These are phyloP conservation scores for Fusarium sp. DNA, from an alignment of 2,329 filamentous ascomycete species.

Conservation along the genomic window DNA sequence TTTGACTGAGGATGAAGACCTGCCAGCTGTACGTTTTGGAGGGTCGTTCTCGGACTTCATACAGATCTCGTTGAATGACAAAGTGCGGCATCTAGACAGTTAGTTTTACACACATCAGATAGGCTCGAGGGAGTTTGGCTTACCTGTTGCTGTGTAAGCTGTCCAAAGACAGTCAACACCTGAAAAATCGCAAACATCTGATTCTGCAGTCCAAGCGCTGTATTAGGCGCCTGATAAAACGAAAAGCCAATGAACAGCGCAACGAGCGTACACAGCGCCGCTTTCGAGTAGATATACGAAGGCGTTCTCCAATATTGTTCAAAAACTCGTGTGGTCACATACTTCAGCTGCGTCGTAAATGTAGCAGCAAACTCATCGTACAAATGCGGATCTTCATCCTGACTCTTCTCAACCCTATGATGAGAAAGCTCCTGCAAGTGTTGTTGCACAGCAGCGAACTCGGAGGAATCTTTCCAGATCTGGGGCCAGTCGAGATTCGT, in stretches of 20 bases:
- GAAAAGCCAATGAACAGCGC: slow-evolving; percentile 66
- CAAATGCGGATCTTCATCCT: slow-evolving; percentile 15
- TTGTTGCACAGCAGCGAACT: slow-evolving; percentile 45
- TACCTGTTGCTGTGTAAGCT: slow-evolving; percentile 62
- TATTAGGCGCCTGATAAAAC: slow-evolving; percentile 66
- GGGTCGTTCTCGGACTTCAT: slow-evolving; percentile 73
- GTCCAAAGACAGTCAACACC: slow-evolving; percentile 74
- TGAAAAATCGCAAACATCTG: slow-evolving; percentile 75
- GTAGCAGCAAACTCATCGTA: slow-evolving; percentile 48
- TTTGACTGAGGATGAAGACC: slow-evolving; percentile 72
- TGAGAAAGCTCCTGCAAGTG: slow-evolving; percentile 45
- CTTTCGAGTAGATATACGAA: slow-evolving; percentile 71
- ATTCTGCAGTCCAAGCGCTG: slow-evolving; percentile 74
- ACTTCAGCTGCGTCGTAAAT: slow-evolving; percentile 44
- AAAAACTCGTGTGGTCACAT: slow-evolving; percentile 50
- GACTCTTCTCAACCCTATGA: not conserved
- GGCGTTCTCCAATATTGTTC: slow-evolving; percentile 56
- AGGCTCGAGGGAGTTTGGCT: fast-evolving
- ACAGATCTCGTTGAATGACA: slow-evolving; percentile 72
- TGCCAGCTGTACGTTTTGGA: slow-evolving; percentile 76
- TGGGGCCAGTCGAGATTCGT: slow-evolving; percentile 51
- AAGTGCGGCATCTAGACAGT: slow-evolving; percentile 69
- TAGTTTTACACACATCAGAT: fast-evolving
- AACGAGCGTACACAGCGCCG: slow-evolving; percentile 32
- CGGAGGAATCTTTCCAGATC: slow-evolving; percentile 49